Percentiles rank a stretch among this genome's conserved stretches.
phyloP scores from a whole-genome alignment of 768 basidiomycete species.

The Termitomyces sp. region DNA sequence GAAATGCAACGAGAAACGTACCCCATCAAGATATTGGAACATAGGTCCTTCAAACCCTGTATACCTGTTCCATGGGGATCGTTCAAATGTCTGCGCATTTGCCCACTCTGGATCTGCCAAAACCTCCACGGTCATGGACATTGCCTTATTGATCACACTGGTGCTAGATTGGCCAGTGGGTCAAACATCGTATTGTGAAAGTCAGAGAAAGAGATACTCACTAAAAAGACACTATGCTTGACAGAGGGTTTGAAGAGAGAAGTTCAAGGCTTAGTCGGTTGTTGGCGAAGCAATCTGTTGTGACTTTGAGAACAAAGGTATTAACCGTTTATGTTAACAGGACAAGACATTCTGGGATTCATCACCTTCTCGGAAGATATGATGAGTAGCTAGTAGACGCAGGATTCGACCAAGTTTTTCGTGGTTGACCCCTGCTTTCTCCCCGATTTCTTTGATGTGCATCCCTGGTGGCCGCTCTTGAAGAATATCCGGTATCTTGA shows the following conservation, averaged over 20 bases:
- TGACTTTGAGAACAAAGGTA: slow-evolving; percentile 19
- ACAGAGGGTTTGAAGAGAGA: slow-evolving; percentile 24
- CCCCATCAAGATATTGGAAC: slow-evolving; percentile 11
- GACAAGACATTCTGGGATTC: not conserved
- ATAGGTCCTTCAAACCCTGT: slow-evolving; percentile 3
- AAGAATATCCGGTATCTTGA: slow-evolving; percentile 34
- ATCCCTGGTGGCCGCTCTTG: slow-evolving; percentile 27
- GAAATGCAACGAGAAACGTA: not conserved
- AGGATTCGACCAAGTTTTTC: slow-evolving; percentile 34
- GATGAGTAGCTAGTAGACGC: slow-evolving; percentile 32
- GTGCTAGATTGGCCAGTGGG: not conserved
- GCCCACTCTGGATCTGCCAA: slow-evolving; percentile 30
- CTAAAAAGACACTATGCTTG: slow-evolving; percentile 15
- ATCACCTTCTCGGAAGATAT: slow-evolving; percentile 30
- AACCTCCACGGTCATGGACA: too few species aligned
- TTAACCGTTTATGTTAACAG: not conserved
- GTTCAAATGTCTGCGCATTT: slow-evolving; percentile 15
- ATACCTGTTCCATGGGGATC: slow-evolving; percentile 13
- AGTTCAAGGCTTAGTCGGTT: slow-evolving; percentile 34
- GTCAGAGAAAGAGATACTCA: not conserved
- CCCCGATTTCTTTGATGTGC: not conserved
- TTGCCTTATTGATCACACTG: slow-evolving; percentile 15
- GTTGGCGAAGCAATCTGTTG: slow-evolving; percentile 32
- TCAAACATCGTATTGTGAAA: not conserved
- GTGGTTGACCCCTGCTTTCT: slow-evolving; percentile 26